phyloP scores from a whole-genome alignment of 768 basidiomycete genomes.

The Tulasnella sp. region DNA sequence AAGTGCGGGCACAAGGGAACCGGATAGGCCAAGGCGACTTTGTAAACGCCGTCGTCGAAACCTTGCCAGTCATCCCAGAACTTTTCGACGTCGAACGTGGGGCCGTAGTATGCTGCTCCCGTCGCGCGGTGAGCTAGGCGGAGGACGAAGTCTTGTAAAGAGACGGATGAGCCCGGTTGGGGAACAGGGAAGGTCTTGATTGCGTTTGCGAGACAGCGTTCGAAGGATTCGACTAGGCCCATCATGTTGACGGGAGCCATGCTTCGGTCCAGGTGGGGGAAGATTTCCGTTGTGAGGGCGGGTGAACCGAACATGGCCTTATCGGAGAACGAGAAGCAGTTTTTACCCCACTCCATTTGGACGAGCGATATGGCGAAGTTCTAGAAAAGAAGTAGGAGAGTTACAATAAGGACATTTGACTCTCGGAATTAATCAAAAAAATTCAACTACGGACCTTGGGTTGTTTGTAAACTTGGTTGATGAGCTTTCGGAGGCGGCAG shows the following conservation, averaged over 20 bases:
- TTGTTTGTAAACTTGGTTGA: slow-evolving; percentile 28
- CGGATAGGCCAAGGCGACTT: slow-evolving; percentile 22
- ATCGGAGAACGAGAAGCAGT: slow-evolving; percentile 19
- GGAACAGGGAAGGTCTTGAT: not conserved
- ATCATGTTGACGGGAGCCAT: slow-evolving; percentile 13
- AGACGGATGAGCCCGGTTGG: not conserved
- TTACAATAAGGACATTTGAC: not conserved
- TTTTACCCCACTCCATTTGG: slow-evolving; percentile 15
- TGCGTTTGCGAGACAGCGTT: not conserved
- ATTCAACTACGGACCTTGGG: slow-evolving; percentile 19
- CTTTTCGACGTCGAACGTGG: slow-evolving; percentile 21
- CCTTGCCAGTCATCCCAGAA: slow-evolving; percentile 19
- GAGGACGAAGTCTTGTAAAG: slow-evolving; percentile 3
- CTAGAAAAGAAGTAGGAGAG: not conserved
- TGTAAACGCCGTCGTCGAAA: slow-evolving; percentile 9
- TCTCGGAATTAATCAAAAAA: not conserved
- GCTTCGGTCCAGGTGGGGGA: not conserved
- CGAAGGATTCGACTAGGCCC: slow-evolving; percentile 14
- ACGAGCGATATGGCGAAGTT: slow-evolving; percentile 2
- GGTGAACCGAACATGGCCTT: slow-evolving; percentile 5
- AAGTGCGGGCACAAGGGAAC: slow-evolving; percentile 2
- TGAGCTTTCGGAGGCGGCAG: not conserved
- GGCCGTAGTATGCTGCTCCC: slow-evolving; percentile 2
- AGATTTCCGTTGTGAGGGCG: not conserved
- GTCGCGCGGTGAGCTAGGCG: slow-evolving; percentile 15